phyloP scores from a whole-genome alignment of 495 filamentous ascomycete species.

The Daldinia decipiens region DNA sequence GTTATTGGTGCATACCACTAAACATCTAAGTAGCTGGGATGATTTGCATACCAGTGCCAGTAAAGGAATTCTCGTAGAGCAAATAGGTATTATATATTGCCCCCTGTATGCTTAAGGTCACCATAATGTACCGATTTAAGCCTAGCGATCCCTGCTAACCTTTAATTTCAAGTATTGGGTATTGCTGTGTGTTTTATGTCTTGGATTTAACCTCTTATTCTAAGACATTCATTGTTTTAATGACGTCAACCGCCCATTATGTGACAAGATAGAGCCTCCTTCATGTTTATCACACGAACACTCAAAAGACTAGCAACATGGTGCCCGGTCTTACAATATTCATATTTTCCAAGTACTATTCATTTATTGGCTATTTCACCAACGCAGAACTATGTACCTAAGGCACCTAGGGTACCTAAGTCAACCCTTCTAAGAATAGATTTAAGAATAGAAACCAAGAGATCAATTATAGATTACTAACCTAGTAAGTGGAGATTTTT shows the following conservation, averaged over 20 bases:
- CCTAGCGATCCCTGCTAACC: background rate
- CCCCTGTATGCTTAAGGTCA: background rate
- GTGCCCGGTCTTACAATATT: background rate
- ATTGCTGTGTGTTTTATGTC: background rate
- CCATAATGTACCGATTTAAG: background rate
- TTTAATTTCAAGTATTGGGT: background rate
- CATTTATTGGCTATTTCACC: background rate
- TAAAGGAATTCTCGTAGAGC: background rate
- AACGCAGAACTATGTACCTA: too few species aligned
- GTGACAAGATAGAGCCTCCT: background rate
- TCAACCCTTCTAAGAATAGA: background rate
- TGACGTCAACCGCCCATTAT: background rate
- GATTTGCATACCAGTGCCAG: background rate
- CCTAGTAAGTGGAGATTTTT: conserved; percentile 13
- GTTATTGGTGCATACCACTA: background rate
- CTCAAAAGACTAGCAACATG: background rate
- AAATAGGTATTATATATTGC: background rate
- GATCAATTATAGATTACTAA: conserved; percentile 1
- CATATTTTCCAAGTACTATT: background rate
- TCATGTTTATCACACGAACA: background rate
- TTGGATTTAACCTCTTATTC: background rate
- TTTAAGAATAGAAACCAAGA: background rate
- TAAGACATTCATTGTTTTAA: background rate
- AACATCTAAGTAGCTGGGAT: background rate
- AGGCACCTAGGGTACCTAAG: background rate